Evolutionary conservation across 352 stramenopile genomes (phyloP), one percentile per base, ranked within the genome.

Genomic region (Peronospora tabacina): DNA sequence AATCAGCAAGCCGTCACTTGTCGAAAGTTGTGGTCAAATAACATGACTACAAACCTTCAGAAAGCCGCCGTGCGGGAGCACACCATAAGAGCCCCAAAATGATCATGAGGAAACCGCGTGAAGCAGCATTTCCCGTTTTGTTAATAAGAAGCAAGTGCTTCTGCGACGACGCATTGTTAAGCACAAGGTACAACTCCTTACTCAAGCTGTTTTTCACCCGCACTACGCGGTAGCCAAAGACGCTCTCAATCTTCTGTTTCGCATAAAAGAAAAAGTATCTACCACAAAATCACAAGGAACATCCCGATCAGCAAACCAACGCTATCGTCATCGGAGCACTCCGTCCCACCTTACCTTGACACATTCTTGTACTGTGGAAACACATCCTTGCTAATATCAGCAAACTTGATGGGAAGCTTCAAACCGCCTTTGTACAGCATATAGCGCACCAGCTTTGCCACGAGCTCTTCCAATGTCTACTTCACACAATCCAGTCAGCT

Each of bases 311-410:
- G 33, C 7, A 39, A 26, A 2, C 5, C 17, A 37, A 34, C 33
- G 10, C 19, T 9, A 35, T 44, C 6, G 30, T 13, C 22, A 26
- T 26, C 22, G 5, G 7, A 26, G 22, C 22, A 11, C 10, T 4
- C 0, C 19, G 40, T 28, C 19, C 5, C 2, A n/a, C 4, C 42
- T 12, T 30, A 86, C 68, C 77, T 60, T 9, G 75, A 87, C 7
- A 87, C 69, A 47, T 81, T 92, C 61, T 85, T 87, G 59, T 90
- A 76, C 55, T 83, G 76, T 10, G 73, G 72, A 24, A 78, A 90
- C 28, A 92, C 77, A 1, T 89, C 82, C 49, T 90, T 92, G 63
- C 70, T 87, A 49, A 92, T 87, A 53, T 92, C 82, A 32, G 45
- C 55, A 35, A 92, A 89, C 48, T 80, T 82, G 53, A 92, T 83